Conservation (phyloP, 306 rosid species). For the Gleditsia sinensis region DNA sequence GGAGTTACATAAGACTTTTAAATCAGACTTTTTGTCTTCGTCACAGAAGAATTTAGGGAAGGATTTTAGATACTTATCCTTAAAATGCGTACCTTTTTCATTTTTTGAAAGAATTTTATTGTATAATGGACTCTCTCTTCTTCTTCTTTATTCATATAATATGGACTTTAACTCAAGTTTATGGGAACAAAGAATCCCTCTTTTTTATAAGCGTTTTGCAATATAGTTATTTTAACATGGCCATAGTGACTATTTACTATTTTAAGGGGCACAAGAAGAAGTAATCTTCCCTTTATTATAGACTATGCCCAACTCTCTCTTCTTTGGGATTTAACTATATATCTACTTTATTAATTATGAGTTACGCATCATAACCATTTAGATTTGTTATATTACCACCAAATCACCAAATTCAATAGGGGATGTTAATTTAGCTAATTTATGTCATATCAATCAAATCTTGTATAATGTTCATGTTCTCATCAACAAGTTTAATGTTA, state of each 20-base stretch:
- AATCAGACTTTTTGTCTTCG: slow-evolving; percentile 25
- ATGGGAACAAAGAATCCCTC: background rate
- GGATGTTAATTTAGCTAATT: background rate
- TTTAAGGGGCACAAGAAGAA: background rate
- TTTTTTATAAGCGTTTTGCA: too few species aligned
- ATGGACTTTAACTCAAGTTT: background rate
- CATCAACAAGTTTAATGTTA: slow-evolving; percentile 28
- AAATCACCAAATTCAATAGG: background rate
- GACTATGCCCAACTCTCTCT: too few species aligned
- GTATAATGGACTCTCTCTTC: too few species aligned
- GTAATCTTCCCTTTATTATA: too few species aligned
- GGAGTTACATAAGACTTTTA: slow-evolving; percentile 17
- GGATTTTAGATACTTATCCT: background rate
- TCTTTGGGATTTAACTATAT: background rate
- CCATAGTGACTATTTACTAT: background rate
- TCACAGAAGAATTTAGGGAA: slow-evolving; percentile 12
- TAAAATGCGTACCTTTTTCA: background rate
- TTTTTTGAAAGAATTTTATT: background rate
- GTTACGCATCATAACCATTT: slow-evolving; percentile 13
- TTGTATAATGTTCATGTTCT: background rate
- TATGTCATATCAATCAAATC: slow-evolving; percentile 4
- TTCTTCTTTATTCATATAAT: too few species aligned
- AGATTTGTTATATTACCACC: background rate
- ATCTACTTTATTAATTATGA: background rate
- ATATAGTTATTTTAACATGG: background rate